Evolutionary conservation across 2,329 filamentous ascomycete genomes (phyloP), one percentile per base, ranked within the genome.

Genomic region (Blastomyces parvus): DNA sequence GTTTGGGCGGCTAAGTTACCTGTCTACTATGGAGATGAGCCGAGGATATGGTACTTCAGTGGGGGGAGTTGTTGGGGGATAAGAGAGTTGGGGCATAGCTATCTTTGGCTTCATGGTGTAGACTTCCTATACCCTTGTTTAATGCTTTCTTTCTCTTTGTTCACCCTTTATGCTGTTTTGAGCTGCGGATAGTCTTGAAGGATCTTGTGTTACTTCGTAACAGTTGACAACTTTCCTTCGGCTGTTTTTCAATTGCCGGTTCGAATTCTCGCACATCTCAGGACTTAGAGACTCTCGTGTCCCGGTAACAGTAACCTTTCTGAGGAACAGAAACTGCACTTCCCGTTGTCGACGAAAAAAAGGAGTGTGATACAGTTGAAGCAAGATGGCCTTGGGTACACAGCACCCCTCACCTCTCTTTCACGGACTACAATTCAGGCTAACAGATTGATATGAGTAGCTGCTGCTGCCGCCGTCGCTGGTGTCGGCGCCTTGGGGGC

Each of bases 401-500:
- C n/a, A 25, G 5, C 25, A 9, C 36, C 17, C 27, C 13, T 40
- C 14, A 22, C 42, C 22, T 3, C 27, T 30, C 55, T 7, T 44
- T 27, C 19, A 62, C 4, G n/a, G 19, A 42, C n/a, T 33, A 48
- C 50, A 7, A 55, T 6, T 36, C 30, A 22, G 33, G 17, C 42
- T 63, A 46, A 59, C 40, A 33, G 17, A 27, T 36, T 50, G 36
- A 13, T 40, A 17, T 33, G 33, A 30, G 56, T 55, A 64, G 64
- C 64, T 38, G 64, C 68, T 53, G 70, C 70, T 53, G 70, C 72
- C 17, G 66, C 68, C 19, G 69, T 70, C 22, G 73, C 72, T 17
- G 73, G 71, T 50, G 69, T 68, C n/a, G 71, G 73, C 42, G 77
- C 77, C 13, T 76, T 78, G 14, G 81, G 83, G 50, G 80, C 81